These are phyloP conservation scores for Lasiosphaeriaceae sp. DNA, from an alignment of 495 filamentous ascomycete genomes.

Conservation along the genomic window DNA sequence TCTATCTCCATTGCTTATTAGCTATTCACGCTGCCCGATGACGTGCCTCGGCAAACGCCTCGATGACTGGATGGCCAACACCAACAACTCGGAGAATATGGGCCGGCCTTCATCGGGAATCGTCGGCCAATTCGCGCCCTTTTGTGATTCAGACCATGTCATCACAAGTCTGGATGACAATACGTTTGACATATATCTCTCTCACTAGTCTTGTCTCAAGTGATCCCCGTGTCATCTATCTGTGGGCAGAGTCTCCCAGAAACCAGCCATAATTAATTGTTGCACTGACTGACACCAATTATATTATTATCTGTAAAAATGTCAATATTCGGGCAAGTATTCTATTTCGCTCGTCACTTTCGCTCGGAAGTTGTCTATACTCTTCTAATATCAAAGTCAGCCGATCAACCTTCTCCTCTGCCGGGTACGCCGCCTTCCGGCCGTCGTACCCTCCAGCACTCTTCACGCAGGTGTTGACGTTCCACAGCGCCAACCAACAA, in stretches of 20 bases:
- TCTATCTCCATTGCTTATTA: background rate
- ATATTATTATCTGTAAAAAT: background rate
- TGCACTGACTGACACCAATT: no score
- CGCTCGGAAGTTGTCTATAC: no score
- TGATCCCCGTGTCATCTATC: no score
- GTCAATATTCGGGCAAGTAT: conserved; percentile 18
- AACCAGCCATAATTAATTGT: no score
- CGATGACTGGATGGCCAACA: no score
- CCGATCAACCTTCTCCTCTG: conserved; percentile 43
- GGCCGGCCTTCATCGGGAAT: background rate
- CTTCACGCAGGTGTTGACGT: conserved; percentile 52
- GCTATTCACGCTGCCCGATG: background rate
- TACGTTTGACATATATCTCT: no score
- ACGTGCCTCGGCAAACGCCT: conserved; percentile 12
- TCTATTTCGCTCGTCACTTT: background rate
- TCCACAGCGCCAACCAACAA: conserved; percentile 38
- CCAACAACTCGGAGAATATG: no score
- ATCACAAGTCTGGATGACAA: no score
- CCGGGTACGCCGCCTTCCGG: conserved; percentile 58
- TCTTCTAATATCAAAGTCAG: background rate
- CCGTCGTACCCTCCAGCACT: conserved; percentile 57
- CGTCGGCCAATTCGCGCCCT: background rate
- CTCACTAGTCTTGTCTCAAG: no score
- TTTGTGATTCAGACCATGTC: background rate
- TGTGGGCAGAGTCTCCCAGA: no score